These are phyloP conservation scores for Colletotrichum tanaceti DNA, from an alignment of 2,329 filamentous ascomycete species.

Conservation along the genomic window DNA sequence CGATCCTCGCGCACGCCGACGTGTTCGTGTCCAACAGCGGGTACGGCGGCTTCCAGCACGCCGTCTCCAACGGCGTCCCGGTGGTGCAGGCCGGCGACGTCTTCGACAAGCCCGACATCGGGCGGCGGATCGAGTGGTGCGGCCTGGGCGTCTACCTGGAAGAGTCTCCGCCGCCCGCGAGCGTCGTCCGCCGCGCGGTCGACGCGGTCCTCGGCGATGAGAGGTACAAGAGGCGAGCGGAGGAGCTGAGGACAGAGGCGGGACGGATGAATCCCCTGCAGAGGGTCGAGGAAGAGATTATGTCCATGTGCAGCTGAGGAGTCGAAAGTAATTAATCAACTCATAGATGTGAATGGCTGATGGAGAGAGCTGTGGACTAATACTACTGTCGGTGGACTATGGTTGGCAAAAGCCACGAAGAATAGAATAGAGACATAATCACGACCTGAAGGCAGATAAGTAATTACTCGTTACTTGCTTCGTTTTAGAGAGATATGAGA, in stretches of 20 bases:
- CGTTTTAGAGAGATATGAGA: too few species aligned
- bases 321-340: background rate
- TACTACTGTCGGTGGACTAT: too few species aligned
- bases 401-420: too few species aligned
- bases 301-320: background rate
- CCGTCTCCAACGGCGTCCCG: conserved; percentile 58
- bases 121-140: conserved; percentile 42
- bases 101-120: conserved; percentile 51
- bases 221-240: conserved; percentile 41
- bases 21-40: conserved; percentile 62
- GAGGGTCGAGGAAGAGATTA: conserved; percentile 19
- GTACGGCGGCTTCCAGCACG: conserved; percentile 60
- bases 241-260: conserved; percentile 42
- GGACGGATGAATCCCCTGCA: background rate
- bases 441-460: too few species aligned
- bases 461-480: too few species aligned
- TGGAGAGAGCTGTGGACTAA: background rate
- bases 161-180: conserved; percentile 47
- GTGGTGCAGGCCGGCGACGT: conserved; percentile 58
- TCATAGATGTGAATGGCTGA: fast-evolving
- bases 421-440: too few species aligned
- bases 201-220: conserved; percentile 40
- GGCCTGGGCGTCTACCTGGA: conserved; percentile 39
- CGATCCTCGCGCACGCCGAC: conserved; percentile 56
- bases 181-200: conserved; percentile 40